These are phyloP conservation scores for Colletotrichum somersetense DNA, from an alignment of 2,329 filamentous ascomycete genomes.

Conservation along the genomic window DNA sequence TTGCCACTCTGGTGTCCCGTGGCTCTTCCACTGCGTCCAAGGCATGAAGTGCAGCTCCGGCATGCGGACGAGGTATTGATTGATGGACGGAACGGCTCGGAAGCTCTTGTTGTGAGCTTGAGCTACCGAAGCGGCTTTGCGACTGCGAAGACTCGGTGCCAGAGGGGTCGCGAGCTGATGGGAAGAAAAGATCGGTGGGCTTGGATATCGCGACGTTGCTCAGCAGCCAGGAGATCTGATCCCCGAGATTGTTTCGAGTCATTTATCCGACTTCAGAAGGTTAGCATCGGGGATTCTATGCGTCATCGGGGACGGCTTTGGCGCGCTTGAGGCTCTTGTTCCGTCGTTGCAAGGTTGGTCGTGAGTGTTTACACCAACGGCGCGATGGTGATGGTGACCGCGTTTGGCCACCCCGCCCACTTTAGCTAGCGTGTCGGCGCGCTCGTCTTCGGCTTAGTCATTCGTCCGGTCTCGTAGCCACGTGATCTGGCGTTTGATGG, in stretches of 20 bases:
- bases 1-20: conserved; percentile 31
- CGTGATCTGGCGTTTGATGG: conserved; percentile 38
- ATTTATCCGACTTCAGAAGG: conserved; percentile 60
- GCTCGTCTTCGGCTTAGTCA: conserved; percentile 34
- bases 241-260: conserved; percentile 72
- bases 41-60: conserved; percentile 21
- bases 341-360: conserved; percentile 26
- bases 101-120: conserved; percentile 31
- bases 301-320: conserved; percentile 34
- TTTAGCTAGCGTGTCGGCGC: conserved; percentile 39
- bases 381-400: conserved; percentile 13
- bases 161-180: conserved; percentile 49
- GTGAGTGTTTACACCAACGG: conserved; percentile 30
- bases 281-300: conserved; percentile 12
- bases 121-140: conserved; percentile 26
- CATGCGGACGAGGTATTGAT: conserved; percentile 5
- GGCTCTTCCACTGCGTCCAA: conserved; percentile 20
- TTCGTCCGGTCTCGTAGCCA: conserved; percentile 19
- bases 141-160: conserved; percentile 39
- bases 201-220: conserved; percentile 59
- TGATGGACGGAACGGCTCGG: conserved; percentile 1
- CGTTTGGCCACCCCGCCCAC: conserved; percentile 37
- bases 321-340: conserved; percentile 20
- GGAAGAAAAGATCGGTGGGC: conserved; percentile 54
- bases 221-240: conserved; percentile 70